Percentiles rank a stretch among this genome's conserved stretches.
These are phyloP conservation scores for Melampsora larici-populina DNA, from an alignment of 1,284 basidiomycete genomes.

Conservation along the genomic window DNA sequence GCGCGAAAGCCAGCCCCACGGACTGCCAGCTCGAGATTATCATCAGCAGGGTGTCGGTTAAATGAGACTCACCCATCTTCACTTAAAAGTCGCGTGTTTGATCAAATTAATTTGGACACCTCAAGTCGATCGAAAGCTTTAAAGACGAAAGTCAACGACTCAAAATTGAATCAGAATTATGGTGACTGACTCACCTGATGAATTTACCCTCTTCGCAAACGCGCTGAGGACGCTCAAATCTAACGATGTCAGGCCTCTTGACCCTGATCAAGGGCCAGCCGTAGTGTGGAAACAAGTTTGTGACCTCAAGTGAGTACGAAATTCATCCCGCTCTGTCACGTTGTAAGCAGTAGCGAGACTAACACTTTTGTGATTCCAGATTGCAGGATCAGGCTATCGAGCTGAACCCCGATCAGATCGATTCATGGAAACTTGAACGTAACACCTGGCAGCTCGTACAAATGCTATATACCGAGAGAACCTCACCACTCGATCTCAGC, in stretches of 20 bases:
- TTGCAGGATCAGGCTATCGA: constrained; percentile 25
- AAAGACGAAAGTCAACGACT: neutral
- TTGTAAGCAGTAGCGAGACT: neutral
- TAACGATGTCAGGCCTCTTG: constrained; percentile 27
- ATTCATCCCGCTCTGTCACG: neutral
- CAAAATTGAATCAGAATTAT: neutral
- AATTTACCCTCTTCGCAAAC: constrained; percentile 36
- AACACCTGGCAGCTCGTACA: constrained; percentile 78
- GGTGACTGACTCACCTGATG: constrained; percentile 14
- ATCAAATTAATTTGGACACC: no score
- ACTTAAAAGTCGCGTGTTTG: no score
- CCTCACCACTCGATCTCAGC: constrained; percentile 5
- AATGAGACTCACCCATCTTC: no score
- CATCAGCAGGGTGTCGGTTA: no score
- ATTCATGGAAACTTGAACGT: constrained; percentile 67
- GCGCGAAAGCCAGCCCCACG: neutral
- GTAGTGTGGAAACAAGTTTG: constrained; percentile 40
- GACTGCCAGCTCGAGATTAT: neutral
- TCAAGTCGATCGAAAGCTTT: no score
- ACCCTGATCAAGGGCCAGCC: constrained; percentile 40
- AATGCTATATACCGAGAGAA: constrained; percentile 58
- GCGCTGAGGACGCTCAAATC: constrained; percentile 26
- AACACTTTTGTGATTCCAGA: constrained; percentile 3
- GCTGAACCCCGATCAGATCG: constrained; percentile 47
- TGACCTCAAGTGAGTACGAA: constrained; percentile 20